A percentile compares a stretch with the other conserved stretches of the same genome.
Conservation (phyloP, 768 basidiomycete species). For the Leucocoprinus birnbaumii region DNA sequence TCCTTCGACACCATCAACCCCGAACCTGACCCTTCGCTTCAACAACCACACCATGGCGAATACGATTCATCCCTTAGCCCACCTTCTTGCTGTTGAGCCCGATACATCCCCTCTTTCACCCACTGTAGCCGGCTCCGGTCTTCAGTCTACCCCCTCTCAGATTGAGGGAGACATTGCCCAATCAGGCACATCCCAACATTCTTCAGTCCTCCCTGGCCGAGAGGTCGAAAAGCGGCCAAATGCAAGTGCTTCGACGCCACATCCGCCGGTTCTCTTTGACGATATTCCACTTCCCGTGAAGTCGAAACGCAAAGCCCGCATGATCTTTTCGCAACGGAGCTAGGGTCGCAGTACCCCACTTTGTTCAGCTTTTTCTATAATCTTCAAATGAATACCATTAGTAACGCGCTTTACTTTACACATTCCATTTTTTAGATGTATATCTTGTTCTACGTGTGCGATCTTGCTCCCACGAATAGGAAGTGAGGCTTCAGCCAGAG, state of each 20-base stretch:
- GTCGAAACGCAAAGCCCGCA: conserved; percentile 9
- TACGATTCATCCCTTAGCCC: conserved; percentile 5
- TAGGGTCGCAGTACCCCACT: background rate
- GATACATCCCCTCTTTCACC: background rate
- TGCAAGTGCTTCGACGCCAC: background rate
- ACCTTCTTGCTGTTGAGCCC: conserved; percentile 7
- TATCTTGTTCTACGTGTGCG: background rate
- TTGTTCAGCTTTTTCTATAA: background rate
- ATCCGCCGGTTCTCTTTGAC: conserved; percentile 1
- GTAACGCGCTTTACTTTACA: background rate
- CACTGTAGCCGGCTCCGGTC: background rate
- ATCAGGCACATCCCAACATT: background rate
- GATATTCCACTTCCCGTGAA: conserved; percentile 11
- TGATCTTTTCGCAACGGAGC: conserved; percentile 6
- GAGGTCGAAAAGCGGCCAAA: background rate
- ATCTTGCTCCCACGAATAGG: background rate
- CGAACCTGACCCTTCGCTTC: background rate
- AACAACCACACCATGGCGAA: background rate
- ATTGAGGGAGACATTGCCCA: background rate
- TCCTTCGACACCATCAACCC: conserved; percentile 4
- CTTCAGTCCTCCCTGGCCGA: background rate
- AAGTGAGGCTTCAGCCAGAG: too few relatives aligned
- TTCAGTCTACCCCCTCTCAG: background rate
- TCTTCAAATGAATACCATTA: background rate
- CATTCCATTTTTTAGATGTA: background rate